These are phyloP conservation scores for Chrysopogon serrulatus DNA, from an alignment of 176 grass and related monocot species.

Conservation along the genomic window DNA sequence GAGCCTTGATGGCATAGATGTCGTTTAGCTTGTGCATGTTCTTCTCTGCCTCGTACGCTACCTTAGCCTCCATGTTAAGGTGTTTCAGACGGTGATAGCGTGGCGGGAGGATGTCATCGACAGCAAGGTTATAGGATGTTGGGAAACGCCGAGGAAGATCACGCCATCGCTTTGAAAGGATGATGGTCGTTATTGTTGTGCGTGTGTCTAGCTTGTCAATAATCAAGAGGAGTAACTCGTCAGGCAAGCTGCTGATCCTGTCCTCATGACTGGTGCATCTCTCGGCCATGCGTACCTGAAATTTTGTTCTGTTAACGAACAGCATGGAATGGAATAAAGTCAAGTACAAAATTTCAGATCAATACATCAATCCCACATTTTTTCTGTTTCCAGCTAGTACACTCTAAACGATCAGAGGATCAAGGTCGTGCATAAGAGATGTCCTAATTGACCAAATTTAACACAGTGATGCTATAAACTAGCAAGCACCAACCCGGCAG, in stretches of 20 bases:
- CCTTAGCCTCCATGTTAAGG: neutral
- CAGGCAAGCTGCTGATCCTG: slow-evolving; percentile 4
- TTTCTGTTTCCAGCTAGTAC: no score
- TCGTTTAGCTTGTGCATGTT: neutral
- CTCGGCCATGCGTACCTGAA: neutral
- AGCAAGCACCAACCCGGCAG: neutral
- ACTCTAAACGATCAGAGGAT: no score
- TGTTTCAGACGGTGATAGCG: slow-evolving; percentile 13
- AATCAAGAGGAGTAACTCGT: slow-evolving; percentile 7
- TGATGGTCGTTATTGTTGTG: neutral
- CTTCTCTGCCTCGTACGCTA: neutral
- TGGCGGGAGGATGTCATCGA: slow-evolving; percentile 12
- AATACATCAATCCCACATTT: no score
- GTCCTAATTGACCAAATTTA: neutral
- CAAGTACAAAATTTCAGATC: no score
- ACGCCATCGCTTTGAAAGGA: slow-evolving; percentile 13
- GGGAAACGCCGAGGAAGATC: neutral
- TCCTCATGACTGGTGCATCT: neutral
- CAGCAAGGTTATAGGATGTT: slow-evolving; percentile 1
- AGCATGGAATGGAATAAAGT: no score
- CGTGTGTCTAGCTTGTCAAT: neutral
- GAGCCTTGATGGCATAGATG: neutral
- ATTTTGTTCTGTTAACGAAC: neutral
- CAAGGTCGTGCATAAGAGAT: no score
- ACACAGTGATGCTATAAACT: neutral